phyloP scores from a whole-genome alignment of 2,329 filamentous ascomycete genomes.

The Camillea tinctor region DNA sequence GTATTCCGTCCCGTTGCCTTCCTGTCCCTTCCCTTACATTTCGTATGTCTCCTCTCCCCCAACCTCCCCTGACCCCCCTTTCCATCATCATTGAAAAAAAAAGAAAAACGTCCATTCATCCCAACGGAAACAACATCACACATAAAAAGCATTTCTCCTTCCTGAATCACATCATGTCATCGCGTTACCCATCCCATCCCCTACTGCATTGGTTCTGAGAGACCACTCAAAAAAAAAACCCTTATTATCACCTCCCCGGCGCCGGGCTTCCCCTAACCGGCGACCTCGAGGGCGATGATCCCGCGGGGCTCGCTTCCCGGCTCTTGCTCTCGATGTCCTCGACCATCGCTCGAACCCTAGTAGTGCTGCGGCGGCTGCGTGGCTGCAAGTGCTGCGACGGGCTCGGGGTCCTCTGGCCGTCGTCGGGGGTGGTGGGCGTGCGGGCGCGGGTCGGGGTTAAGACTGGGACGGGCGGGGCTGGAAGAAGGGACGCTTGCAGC shows the following conservation, averaged over 20 bases:
- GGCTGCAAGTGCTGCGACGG: slow-evolving; percentile 24
- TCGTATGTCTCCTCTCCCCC: not conserved
- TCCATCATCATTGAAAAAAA: not conserved
- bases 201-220: too few species aligned
- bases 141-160: too few species aligned
- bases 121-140: too few species aligned
- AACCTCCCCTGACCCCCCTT: too few species aligned
- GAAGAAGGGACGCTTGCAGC: slow-evolving; percentile 4
- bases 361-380: slow-evolving; percentile 28
- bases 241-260: too few species aligned
- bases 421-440: not conserved
- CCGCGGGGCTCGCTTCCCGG: slow-evolving; percentile 40
- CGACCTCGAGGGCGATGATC: slow-evolving; percentile 20
- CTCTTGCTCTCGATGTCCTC: slow-evolving; percentile 52
- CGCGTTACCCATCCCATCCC: too few species aligned
- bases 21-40: not conserved
- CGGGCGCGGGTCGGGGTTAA: not conserved
- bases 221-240: too few species aligned
- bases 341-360: slow-evolving; percentile 53
- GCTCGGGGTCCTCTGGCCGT: not conserved
- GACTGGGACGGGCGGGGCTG: slow-evolving; percentile 1
- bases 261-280: not conserved
- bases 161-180: too few species aligned
- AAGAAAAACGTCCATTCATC: not conserved
- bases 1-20: not conserved